These are phyloP conservation scores for Ceratocystis huliohia DNA, from an alignment of 2,329 filamentous ascomycete species.

Conservation along the genomic window DNA sequence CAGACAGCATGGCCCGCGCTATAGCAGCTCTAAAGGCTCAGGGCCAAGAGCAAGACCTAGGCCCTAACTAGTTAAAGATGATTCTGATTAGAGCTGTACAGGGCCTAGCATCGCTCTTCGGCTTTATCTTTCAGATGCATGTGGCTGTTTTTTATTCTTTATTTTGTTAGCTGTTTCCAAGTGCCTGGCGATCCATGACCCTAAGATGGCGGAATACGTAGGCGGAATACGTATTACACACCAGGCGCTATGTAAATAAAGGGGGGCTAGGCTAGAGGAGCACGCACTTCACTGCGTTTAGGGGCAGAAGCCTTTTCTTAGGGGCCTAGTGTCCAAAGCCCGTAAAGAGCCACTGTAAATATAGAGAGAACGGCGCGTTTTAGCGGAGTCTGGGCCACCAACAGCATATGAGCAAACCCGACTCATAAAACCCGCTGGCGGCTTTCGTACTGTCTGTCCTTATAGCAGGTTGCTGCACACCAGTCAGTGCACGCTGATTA, in stretches of 20 bases:
- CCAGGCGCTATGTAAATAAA: background rate
- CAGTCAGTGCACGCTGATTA: background rate
- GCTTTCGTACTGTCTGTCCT: background rate
- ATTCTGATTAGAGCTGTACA: background rate
- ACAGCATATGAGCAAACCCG: no score
- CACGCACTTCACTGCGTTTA: no score
- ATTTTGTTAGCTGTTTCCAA: background rate
- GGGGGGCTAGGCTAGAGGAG: no score
- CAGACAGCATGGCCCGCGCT: background rate
- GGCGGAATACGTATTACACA: background rate
- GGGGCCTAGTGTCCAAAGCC: no score
- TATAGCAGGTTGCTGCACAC: background rate
- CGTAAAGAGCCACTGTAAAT: no score
- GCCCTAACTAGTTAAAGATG: background rate
- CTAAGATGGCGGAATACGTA: conserved; percentile 7
- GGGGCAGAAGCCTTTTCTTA: no score
- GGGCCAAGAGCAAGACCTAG: background rate
- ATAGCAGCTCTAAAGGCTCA: background rate
- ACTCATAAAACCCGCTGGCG: no score
- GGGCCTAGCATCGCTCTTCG: conserved; percentile 3
- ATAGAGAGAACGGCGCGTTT: no score
- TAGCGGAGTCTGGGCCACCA: no score
- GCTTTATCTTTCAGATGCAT: background rate
- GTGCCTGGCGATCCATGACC: background rate
- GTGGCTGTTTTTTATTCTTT: background rate